Percentiles rank a stretch among this genome's conserved stretches.
phyloP scores from a whole-genome alignment of 352 stramenopile genomes.

The Pythium folliculosum region DNA sequence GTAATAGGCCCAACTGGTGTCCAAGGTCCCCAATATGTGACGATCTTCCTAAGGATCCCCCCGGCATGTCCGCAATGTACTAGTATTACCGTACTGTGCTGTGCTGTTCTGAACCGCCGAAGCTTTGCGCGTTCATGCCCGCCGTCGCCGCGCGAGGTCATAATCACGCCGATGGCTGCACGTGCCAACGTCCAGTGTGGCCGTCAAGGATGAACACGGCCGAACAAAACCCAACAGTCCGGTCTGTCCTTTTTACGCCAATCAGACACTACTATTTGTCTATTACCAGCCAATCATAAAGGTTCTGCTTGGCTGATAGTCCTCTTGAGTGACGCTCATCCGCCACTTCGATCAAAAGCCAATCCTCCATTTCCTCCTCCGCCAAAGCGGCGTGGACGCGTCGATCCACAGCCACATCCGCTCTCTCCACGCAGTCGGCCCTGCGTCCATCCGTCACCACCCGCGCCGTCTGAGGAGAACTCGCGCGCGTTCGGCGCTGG shows the following conservation, averaged over 20 bases:
- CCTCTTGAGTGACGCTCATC: neutral
- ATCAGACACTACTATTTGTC: neutral
- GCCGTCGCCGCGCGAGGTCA: neutral
- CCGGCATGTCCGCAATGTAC: no score
- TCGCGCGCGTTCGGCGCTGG: neutral
- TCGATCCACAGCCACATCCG: neutral
- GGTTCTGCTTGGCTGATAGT: neutral
- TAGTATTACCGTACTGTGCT: no score
- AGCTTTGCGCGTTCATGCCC: no score
- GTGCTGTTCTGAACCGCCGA: no score
- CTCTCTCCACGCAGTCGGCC: neutral
- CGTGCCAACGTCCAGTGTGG: neutral
- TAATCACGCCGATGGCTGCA: conserved; percentile 12
- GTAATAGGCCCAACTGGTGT: no score
- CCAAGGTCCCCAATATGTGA: no score
- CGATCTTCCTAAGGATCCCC: no score
- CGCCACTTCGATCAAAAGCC: neutral
- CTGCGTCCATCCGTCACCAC: neutral
- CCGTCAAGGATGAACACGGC: conserved; percentile 5
- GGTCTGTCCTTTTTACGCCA: neutral
- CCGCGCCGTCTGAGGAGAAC: conserved; percentile 2
- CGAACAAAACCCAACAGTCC: neutral
- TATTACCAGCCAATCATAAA: neutral
- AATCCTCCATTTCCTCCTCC: neutral
- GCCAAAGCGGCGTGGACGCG: neutral